A percentile compares a stretch with the other conserved stretches of the same genome.
Evolutionary conservation across 805 yeast species (phyloP).

Genomic region (Wickerhamiella domercqiae): DNA sequence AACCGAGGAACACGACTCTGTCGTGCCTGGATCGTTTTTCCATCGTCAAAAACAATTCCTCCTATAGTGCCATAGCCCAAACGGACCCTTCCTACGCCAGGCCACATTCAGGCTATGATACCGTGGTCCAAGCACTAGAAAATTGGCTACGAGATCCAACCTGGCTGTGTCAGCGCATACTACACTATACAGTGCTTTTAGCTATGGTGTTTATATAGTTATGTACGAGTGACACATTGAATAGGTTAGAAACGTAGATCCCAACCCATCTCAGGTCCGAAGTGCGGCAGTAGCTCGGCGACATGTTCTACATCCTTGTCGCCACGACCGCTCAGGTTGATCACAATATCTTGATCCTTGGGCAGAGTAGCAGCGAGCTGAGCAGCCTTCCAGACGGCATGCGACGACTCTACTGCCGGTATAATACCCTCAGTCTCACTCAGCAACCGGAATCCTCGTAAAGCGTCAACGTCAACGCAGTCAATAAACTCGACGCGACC

Average conservation of each 20-base stretch:
- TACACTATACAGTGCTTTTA: too few relatives aligned
- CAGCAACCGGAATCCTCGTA: slow-evolving; percentile 73
- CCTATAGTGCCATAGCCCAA: slow-evolving; percentile 12
- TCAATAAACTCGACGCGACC: slow-evolving; percentile 87
- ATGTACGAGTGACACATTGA: too few relatives aligned
- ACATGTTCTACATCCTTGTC: slow-evolving; percentile 97
- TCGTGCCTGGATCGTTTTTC: slow-evolving; percentile 4
- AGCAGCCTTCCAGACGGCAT: slow-evolving; percentile 85
- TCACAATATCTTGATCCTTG: slow-evolving; percentile 65
- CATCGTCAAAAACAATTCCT: slow-evolving; percentile 6
- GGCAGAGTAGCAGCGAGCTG: slow-evolving; percentile 73
- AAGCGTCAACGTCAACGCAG: slow-evolving; percentile 91
- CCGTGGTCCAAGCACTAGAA: too few relatives aligned
- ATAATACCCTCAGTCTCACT: slow-evolving; percentile 95
- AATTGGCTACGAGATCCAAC: too few relatives aligned
- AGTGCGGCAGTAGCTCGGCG: slow-evolving; percentile 78
- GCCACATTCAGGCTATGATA: slow-evolving; percentile 7
- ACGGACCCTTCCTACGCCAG: slow-evolving; percentile 6
- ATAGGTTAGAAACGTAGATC: slow-evolving; percentile 87
- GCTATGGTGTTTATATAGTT: too few relatives aligned
- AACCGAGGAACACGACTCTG: not conserved
- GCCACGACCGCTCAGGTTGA: slow-evolving; percentile 95
- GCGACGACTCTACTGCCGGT: slow-evolving; percentile 96
- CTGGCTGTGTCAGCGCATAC: too few relatives aligned
- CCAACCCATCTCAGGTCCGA: slow-evolving; percentile 92